Evolutionary conservation across 768 basidiomycete species (phyloP), one percentile per base, ranked within the genome.

Genomic region (Lactarius quietus): DNA sequence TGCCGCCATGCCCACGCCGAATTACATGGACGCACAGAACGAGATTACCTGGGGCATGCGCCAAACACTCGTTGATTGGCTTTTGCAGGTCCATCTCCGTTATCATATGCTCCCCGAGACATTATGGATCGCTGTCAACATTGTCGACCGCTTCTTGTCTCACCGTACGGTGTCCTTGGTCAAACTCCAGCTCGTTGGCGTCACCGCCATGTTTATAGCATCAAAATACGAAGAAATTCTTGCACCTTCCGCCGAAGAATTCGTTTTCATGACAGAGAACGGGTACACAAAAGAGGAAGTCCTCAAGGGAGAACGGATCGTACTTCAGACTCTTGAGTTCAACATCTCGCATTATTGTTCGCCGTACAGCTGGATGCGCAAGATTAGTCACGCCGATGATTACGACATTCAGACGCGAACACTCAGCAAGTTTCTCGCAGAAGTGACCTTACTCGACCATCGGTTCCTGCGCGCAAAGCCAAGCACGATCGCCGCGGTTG

Each of bases 91-190:
- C 38, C 97, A 99, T 80, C 81, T 98, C 66, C 89, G 95, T 33
- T 99, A 98, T 82, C 96, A 98, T 81, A 93, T 99, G 92, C 85
- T 98, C 55, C 96, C 97, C 33, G 97, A 99, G 77, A 99, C 97
- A 3, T 85, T 98, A 20, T 99, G 97, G 97, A 98, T 98, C 72
- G 93, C 96, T 48, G 84, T 99, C 82, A 99, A 98, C 80, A 88
- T 99, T 66, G 84, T 95, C 61, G 88, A 89, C 72, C 85, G 88
- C 58, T 88, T 90, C 78, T 80, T 90, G 20, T 84, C 83, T 18
- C 74, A 79, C 39, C 89, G 93, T 15, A 83, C 86, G 57, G 87
- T 95, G 67, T 89, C 91, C 1, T 79, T 95, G 36, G 79, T 85
- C 66, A 95, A 95, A 75, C 83, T 96, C 38, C 95, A 97, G 75